phyloP scores from a whole-genome alignment of 345 rosid genomes.

The Noccaea bulbosa region DNA sequence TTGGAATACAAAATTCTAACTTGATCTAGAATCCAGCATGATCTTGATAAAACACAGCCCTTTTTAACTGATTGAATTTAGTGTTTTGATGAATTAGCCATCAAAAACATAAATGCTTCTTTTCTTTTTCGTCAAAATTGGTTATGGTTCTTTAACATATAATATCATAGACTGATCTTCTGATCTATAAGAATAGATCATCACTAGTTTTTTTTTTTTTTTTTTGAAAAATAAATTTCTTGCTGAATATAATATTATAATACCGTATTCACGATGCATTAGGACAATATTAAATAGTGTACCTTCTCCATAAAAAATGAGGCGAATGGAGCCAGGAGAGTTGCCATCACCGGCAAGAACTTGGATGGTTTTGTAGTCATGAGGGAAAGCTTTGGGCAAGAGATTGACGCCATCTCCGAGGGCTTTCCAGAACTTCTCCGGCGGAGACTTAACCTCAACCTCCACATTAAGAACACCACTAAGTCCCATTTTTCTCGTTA shows the following conservation, averaged over 20 bases:
- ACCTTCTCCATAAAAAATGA: constrained; percentile 67
- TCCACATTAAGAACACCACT: constrained; percentile 69
- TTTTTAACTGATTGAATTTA: too few relatives aligned
- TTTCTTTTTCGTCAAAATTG: too few relatives aligned
- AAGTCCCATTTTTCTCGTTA: constrained; percentile 52
- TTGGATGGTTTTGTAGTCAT: constrained; percentile 79
- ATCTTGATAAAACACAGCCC: background rate
- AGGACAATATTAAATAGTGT: background rate
- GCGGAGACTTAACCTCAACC: constrained; percentile 67
- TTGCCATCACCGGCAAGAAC: constrained; percentile 87
- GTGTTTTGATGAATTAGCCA: too few relatives aligned
- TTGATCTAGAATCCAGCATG: background rate
- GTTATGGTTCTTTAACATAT: too few relatives aligned
- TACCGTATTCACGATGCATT: background rate
- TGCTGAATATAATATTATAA: too few relatives aligned
- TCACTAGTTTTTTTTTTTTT: too few relatives aligned
- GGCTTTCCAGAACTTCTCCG: constrained; percentile 66
- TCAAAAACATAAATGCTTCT: too few relatives aligned
- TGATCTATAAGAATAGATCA: too few relatives aligned
- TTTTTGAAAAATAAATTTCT: too few relatives aligned
- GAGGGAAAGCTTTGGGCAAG: constrained; percentile 71
- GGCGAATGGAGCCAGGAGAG: constrained; percentile 74
- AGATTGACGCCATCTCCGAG: constrained; percentile 67
- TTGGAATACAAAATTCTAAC: background rate
- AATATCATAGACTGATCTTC: too few relatives aligned